These are phyloP conservation scores for Rhypophila decipiens DNA, from an alignment of 495 filamentous ascomycete genomes.

Conservation along the genomic window DNA sequence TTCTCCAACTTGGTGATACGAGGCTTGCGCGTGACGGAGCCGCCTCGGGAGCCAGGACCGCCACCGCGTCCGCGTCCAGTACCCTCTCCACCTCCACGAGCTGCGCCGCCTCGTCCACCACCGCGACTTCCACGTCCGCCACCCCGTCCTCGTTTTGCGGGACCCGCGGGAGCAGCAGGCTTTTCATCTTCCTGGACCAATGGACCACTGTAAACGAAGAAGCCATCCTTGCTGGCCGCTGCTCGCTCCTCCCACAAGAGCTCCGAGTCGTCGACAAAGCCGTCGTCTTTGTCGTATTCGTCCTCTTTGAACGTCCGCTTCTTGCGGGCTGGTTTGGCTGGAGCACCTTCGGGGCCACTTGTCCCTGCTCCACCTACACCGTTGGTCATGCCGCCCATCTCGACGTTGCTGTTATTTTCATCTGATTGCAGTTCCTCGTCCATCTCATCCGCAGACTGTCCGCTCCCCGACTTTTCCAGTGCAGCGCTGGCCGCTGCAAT, in stretches of 20 bases:
- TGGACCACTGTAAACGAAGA: slow-evolving; percentile 83
- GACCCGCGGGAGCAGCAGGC: slow-evolving; percentile 66
- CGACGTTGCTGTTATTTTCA: slow-evolving; percentile 67
- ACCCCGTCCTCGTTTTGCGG: slow-evolving; percentile 69
- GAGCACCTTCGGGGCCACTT: slow-evolving; percentile 48
- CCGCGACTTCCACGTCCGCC: slow-evolving; percentile 54
- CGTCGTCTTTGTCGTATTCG: slow-evolving; percentile 93
- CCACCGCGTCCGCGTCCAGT: slow-evolving; percentile 50
- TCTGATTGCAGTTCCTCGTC: slow-evolving; percentile 57
- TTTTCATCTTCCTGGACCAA: slow-evolving; percentile 84
- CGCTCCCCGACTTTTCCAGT: slow-evolving; percentile 65
- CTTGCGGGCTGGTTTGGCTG: slow-evolving; percentile 57
- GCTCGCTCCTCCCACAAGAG: slow-evolving; percentile 94
- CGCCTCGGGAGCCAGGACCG: slow-evolving; percentile 71
- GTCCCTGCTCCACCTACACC: slow-evolving; percentile 50
- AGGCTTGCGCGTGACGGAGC: slow-evolving; percentile 68
- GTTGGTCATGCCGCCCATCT: slow-evolving; percentile 40
- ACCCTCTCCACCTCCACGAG: slow-evolving; percentile 34
- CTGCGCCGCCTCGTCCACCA: slow-evolving; percentile 35
- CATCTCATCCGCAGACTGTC: slow-evolving; percentile 69
- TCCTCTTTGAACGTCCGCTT: slow-evolving; percentile 86
- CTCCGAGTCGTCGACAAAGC: slow-evolving; percentile 96
- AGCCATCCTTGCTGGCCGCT: slow-evolving; percentile 85
- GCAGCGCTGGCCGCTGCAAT: slow-evolving; percentile 80
- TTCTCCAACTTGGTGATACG: slow-evolving; percentile 80